A percentile compares a stretch with the other conserved stretches of the same genome.
phyloP scores from a whole-genome alignment of 179 eudicot genomes.

The Beta corolliflora region DNA sequence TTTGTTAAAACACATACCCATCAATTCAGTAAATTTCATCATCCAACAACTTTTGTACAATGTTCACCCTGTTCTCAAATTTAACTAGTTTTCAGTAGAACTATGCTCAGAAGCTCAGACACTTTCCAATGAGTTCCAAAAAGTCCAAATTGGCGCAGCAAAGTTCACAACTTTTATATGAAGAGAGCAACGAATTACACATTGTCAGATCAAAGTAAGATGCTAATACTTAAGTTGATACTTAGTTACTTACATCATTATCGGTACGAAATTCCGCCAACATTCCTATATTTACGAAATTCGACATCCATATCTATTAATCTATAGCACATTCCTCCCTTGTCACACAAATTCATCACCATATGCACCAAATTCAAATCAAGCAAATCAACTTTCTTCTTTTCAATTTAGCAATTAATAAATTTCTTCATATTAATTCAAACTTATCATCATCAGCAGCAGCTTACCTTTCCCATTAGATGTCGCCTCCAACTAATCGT shows the following conservation, averaged over 20 bases:
- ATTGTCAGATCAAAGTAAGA: neutral
- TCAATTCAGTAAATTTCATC: neutral
- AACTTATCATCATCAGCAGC: neutral
- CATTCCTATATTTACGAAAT: neutral
- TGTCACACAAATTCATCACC: neutral
- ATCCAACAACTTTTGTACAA: neutral
- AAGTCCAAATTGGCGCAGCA: too few species aligned
- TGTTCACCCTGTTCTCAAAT: neutral
- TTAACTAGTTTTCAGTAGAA: neutral
- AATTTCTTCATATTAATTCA: neutral
- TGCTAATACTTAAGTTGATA: neutral
- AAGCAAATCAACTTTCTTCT: too few species aligned
- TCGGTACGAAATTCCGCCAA: neutral
- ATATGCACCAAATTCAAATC: neutral
- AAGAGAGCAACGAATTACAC: neutral
- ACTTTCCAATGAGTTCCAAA: neutral
- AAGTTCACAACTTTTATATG: neutral
- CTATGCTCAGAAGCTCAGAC: neutral
- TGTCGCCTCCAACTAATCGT: conserved; percentile 59
- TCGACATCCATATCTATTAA: neutral
- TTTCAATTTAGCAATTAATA: too few species aligned
- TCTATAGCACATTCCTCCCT: neutral
- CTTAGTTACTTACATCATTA: neutral
- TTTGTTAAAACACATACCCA: neutral
- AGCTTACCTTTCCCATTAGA: conserved; percentile 61